Evolutionary conservation across 176 grass and related monocot species (phyloP), one percentile per base, ranked within the genome.

Genomic region (Triticum timopheevii): DNA sequence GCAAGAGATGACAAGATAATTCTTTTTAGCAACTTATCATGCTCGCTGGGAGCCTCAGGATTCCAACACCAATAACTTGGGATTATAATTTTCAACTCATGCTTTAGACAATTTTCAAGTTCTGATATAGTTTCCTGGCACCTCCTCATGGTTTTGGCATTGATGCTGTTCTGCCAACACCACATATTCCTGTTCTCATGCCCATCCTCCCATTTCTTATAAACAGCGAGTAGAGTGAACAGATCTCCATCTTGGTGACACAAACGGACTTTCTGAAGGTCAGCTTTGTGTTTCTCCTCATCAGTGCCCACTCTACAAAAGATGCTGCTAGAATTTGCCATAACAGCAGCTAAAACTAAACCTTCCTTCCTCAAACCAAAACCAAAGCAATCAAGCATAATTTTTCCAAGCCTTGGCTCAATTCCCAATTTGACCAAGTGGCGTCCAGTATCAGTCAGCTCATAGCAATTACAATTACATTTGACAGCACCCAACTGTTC

Each of bases 161-260:
- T 95, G 80, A 98, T 91, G 76, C 90, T 92, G 88, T 98, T 98
- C 82, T 95, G 76, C 96, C 91, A 95, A 88, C 96, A 98, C 96
- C 96, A 98, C 22, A 35, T 69, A 61, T 89, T 98, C 58, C 84
- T 88, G 77, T 85, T 95, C 31, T 84, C 92, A 88, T 59, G 50
- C 33, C 85, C 78, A 79, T 83, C 88, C 84, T 98, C 93, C 96
- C 96, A 98, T 82, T 92, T 91, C 75, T 95, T 98, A 79, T 98
- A 98, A 78, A 98, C 96, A 80, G 92, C 88, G 52, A 98, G 93
- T 42, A 95, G 83, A 77, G 96, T 95, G 80, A 98, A 95, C 68
- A 98, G 91, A 71, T 98, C 96, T 79, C 93, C 96, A 84, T 95
- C 88, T 69, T 78, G 84, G 63, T 98, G 96, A 61, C 96, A 98